Percentiles rank a stretch among this genome's conserved stretches.
These are phyloP conservation scores for Taphrina flavorubra DNA, from an alignment of 1,139 yeast genomes.

Conservation along the genomic window DNA sequence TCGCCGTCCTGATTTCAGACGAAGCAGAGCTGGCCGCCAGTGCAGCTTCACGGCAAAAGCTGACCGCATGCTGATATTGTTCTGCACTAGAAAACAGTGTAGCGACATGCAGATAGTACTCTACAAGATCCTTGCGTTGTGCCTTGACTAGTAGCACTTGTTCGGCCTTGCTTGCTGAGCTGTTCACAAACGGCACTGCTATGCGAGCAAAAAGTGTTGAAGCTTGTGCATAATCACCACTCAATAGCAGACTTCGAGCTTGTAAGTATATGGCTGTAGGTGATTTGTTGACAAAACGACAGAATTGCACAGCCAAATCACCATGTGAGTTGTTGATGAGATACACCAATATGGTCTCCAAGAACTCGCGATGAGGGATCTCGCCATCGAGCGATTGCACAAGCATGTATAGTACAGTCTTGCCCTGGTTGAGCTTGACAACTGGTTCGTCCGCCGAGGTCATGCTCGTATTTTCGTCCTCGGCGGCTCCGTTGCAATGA, in stretches of 20 bases:
- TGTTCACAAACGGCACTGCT: slow-evolving; percentile 3
- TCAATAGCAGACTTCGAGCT: slow-evolving; percentile 23
- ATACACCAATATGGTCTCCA: slow-evolving; percentile 16
- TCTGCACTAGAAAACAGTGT: slow-evolving; percentile 6
- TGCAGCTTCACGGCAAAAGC: slow-evolving; percentile 28
- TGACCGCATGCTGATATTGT: slow-evolving; percentile 7
- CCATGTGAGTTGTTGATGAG: slow-evolving; percentile 15
- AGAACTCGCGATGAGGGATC: slow-evolving; percentile 16
- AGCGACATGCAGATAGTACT: slow-evolving; percentile 30
- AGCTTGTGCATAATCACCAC: slow-evolving; percentile 7
- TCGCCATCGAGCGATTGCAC: slow-evolving; percentile 14
- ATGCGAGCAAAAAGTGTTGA: slow-evolving; percentile 24
- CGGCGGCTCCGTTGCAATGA: neutral
- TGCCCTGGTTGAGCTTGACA: neutral
- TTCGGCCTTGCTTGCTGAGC: slow-evolving; percentile 6
- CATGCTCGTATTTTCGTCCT: neutral
- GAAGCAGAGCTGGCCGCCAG: neutral
- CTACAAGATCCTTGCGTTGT: slow-evolving; percentile 9
- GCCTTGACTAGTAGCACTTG: neutral
- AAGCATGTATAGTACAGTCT: slow-evolving; percentile 8
- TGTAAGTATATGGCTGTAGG: slow-evolving; percentile 10
- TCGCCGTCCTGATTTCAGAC: neutral
- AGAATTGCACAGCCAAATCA: slow-evolving; percentile 9
- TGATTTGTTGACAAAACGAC: slow-evolving; percentile 2
- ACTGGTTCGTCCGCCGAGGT: neutral